Percentiles rank a stretch among this genome's conserved stretches.
Evolutionary conservation across 2,329 filamentous ascomycete genomes (phyloP).

Genomic region (Aspergillus sp.): DNA sequence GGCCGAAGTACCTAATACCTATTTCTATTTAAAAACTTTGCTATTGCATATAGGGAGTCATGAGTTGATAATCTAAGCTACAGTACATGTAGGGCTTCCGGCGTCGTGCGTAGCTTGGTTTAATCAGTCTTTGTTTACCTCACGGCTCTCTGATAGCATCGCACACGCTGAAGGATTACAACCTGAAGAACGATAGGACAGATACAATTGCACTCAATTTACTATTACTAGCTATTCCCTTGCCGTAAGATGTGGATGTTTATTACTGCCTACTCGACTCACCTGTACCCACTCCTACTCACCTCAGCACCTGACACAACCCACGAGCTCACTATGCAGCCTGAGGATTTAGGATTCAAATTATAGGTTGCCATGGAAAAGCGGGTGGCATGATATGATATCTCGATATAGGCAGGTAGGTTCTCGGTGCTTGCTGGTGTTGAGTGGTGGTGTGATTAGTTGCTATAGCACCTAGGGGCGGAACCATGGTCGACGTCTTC

Average conservation of each 20-base stretch:
- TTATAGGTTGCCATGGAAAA: neutral
- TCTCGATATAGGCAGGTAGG: neutral
- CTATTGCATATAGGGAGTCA: neutral
- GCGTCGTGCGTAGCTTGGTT: no score
- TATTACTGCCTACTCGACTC: neutral
- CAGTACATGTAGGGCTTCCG: neutral
- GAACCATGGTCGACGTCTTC: neutral
- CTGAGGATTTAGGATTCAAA: neutral
- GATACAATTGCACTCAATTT: no score
- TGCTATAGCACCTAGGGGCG: neutral
- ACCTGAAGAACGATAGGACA: no score
- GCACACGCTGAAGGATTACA: no score
- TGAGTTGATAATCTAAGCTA: neutral
- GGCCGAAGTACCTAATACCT: neutral
- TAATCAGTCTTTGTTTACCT: no score
- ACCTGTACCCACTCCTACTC: neutral
- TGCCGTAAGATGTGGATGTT: no score
- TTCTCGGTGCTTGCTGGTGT: neutral
- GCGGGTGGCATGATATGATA: neutral
- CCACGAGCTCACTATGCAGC: no score
- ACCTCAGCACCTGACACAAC: neutral
- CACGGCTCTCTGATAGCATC: no score
- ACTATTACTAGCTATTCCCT: no score
- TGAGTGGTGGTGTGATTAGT: neutral
- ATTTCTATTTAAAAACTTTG: neutral